These are phyloP conservation scores for Fusarium palustre DNA, from an alignment of 2,329 filamentous ascomycete genomes.

Conservation along the genomic window DNA sequence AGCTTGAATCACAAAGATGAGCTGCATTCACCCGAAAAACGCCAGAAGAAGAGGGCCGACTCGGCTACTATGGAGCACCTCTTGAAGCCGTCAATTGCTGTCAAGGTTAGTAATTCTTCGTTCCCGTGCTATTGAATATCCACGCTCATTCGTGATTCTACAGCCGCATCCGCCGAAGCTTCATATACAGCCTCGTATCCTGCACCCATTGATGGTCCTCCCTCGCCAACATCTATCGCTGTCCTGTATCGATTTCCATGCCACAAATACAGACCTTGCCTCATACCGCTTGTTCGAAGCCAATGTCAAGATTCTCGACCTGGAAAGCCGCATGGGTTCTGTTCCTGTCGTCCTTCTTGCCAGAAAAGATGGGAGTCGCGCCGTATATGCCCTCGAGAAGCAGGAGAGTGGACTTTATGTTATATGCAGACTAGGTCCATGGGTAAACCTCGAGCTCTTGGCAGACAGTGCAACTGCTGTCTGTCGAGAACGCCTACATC, in stretches of 20 bases:
- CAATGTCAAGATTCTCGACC: constrained; percentile 71
- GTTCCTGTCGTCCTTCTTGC: constrained; percentile 70
- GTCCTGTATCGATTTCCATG: constrained; percentile 69
- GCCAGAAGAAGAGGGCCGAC: constrained; percentile 54
- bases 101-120: constrained; percentile 58
- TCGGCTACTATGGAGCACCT: constrained; percentile 62
- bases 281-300: constrained; percentile 70
- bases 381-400: constrained; percentile 73
- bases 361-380: constrained; percentile 65
- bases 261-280: constrained; percentile 63
- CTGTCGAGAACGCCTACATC: constrained; percentile 49
- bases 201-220: constrained; percentile 72
- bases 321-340: constrained; percentile 69
- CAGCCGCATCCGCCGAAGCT: constrained; percentile 69
- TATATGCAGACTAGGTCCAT: constrained; percentile 74
- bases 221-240: constrained; percentile 70
- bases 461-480: constrained; percentile 59
- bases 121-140: not conserved
- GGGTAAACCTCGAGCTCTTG: constrained; percentile 71
- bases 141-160: constrained; percentile 13
- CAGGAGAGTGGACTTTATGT: constrained; percentile 72
- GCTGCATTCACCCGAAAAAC: constrained; percentile 45
- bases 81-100: constrained; percentile 62
- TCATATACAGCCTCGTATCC: constrained; percentile 63
- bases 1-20: constrained; percentile 54